phyloP scores from a whole-genome alignment of 1,139 yeast species.

The Blastobotrys indianensis region DNA sequence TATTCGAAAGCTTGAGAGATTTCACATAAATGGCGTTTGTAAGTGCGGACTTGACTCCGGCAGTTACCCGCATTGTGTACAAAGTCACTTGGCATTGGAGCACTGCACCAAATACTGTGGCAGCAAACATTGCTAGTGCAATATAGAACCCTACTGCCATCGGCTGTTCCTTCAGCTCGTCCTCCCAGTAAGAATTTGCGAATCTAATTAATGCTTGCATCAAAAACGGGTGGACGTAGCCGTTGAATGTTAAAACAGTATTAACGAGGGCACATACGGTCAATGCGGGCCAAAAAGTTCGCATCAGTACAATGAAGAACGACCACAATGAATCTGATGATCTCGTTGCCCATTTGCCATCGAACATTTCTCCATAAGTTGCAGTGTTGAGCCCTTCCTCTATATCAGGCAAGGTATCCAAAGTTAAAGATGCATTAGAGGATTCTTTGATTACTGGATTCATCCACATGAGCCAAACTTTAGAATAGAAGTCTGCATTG shows the following conservation, averaged over 20 bases:
- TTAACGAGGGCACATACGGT: constrained; percentile 65
- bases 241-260: constrained; percentile 57
- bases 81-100: constrained; percentile 60
- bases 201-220: constrained; percentile 66
- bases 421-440: constrained; percentile 58
- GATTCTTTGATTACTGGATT: constrained; percentile 77
- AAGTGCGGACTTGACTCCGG: constrained; percentile 49
- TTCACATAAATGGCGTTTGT: constrained; percentile 73
- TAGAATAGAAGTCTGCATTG: constrained; percentile 69
- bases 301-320: constrained; percentile 50
- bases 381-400: constrained; percentile 56
- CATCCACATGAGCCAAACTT: constrained; percentile 81
- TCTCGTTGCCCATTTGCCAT: constrained; percentile 51
- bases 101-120: constrained; percentile 74
- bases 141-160: constrained; percentile 74
- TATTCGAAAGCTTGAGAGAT: constrained; percentile 70
- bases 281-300: constrained; percentile 62
- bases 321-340: constrained; percentile 47
- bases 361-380: constrained; percentile 43
- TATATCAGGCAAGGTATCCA: constrained; percentile 70
- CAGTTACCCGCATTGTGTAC: constrained; percentile 38
- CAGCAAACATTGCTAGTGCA: constrained; percentile 70
- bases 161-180: constrained; percentile 36
- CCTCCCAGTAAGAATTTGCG: constrained; percentile 59
- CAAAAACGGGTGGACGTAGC: constrained; percentile 75